Evolutionary conservation across 169 alveolate species (phyloP).

Genomic region (Perkinsus chesapeaki): DNA sequence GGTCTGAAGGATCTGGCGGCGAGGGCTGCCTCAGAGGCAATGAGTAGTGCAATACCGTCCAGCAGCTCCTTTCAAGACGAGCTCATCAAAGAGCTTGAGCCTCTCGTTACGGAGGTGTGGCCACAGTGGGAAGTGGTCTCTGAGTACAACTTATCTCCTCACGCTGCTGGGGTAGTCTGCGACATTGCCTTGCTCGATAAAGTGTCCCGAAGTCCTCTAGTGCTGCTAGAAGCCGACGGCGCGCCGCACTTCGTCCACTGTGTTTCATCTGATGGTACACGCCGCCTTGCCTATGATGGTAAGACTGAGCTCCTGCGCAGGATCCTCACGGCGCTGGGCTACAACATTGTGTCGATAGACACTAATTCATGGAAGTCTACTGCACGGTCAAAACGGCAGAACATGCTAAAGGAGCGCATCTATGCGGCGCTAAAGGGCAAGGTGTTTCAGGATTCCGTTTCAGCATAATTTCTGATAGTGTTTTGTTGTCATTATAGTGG

Average conservation of each 20-base stretch:
- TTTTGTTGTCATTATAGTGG: background rate
- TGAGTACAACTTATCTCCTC: background rate
- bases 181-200: background rate
- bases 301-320: background rate
- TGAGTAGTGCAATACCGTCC: background rate
- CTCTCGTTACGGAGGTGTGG: background rate
- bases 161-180: background rate
- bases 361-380: background rate
- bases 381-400: background rate
- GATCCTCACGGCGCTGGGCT: background rate
- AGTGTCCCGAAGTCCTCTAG: background rate
- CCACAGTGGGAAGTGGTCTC: background rate
- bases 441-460: background rate
- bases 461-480: background rate
- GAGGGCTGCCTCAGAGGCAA: background rate
- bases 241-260: background rate
- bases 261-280: background rate
- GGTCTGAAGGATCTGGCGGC: background rate
- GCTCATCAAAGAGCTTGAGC: background rate
- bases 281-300: background rate
- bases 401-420: background rate
- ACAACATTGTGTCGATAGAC: background rate
- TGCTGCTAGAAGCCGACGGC: background rate
- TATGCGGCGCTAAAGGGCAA: background rate
- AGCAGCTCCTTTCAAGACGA: background rate